Percentiles rank a stretch among this genome's conserved stretches.
These are phyloP conservation scores for Colletotrichum higginsianum DNA, from an alignment of 2,329 filamentous ascomycete species.

Conservation along the genomic window DNA sequence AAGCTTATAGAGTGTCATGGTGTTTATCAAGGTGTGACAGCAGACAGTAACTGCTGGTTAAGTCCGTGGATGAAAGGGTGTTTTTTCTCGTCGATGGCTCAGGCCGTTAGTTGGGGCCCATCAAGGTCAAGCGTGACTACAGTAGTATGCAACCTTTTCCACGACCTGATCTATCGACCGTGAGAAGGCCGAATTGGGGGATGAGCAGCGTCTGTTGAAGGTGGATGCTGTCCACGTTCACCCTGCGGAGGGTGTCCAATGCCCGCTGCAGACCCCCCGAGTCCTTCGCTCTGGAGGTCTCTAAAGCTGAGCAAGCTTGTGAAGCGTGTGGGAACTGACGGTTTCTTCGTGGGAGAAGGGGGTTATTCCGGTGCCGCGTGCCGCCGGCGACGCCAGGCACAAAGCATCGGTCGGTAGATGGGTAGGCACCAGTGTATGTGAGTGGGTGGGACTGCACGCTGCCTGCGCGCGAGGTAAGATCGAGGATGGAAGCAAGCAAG, in stretches of 20 bases:
- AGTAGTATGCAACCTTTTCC: no score
- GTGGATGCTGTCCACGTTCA: background rate
- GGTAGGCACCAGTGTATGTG: background rate
- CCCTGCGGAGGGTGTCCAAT: background rate
- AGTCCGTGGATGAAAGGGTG: no score
- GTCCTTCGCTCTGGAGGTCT: slow-evolving; percentile 4
- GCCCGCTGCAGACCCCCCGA: background rate
- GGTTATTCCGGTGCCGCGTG: background rate
- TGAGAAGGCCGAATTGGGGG: no score
- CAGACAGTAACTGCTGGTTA: no score
- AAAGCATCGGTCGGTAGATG: background rate
- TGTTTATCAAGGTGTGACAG: no score
- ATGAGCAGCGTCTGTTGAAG: background rate
- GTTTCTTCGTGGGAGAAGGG: background rate
- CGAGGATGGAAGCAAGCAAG: background rate
- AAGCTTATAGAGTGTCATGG: no score
- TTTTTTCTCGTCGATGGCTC: no score
- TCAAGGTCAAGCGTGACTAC: no score
- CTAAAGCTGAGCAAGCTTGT: slow-evolving; percentile 12
- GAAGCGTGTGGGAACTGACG: background rate
- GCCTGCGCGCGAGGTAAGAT: background rate
- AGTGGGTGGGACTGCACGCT: background rate
- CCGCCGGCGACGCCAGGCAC: background rate
- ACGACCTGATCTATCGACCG: no score
- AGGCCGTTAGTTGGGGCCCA: no score